Base-by-base conservation (phyloP, 1,139 yeast genomes). In the Kodamaea fungicola region DNA sequence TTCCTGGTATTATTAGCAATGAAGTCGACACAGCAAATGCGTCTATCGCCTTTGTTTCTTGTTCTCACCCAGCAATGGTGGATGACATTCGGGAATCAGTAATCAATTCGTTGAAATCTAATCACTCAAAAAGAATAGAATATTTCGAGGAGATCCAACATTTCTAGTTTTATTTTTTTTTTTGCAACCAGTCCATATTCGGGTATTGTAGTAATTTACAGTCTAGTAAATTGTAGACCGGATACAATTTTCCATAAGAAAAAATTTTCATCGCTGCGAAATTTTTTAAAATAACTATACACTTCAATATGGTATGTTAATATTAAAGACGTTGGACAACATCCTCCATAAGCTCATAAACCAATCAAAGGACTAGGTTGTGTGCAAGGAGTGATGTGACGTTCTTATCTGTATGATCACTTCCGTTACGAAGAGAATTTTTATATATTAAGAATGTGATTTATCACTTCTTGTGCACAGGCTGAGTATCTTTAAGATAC, bases 21-120 rank as follows among this genome's bases (percentile, higher is more conserved):
- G 74, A 67, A 33, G 57, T 76, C 23, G 34, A 49, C 30, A 46
- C 55, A 30, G 37, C 57, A 29, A 45, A 62, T 3, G 28, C 19
- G 4, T 36, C 44, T 7, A 22, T 29, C 9, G 74, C 74, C 1
- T 66, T 75, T 37, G 59, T 72, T 3, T 55, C 73, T 4, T 77
- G 83, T 60, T 81, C 81, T 2, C 78, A 76, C 37, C 72, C 76
- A 8, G 40, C 51, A 4, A 66, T 76, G 74, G 78, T 75, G 37
- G 83, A 76, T 47, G 67, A 65, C 22, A 42, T 75, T 29, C 59
- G 82, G 34, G 52, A 60, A 5, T 23, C 31, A 13, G 34, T 37
- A 2, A 24, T 32, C 5, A 16, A 27, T 4, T 10, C 12, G 9
- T 31, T 42, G 32, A 34, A 13, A 7, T 10, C 16, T 8, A 12